Base-by-base conservation (phyloP, 768 basidiomycete species). In the Macrolepiota fuliginosa region DNA sequence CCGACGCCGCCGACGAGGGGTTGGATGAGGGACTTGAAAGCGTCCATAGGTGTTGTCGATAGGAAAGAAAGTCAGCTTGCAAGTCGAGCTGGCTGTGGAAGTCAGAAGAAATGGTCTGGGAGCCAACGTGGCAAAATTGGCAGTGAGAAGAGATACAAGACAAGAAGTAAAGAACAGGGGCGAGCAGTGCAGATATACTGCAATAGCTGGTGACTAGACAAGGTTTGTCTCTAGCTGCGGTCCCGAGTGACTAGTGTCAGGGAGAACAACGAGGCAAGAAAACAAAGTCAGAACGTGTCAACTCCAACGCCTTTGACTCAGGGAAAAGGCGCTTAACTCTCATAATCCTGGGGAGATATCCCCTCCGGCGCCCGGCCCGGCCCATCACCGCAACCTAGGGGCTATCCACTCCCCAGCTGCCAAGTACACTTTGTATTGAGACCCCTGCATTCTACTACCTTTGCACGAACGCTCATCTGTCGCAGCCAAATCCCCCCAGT, bases 1-100 rank as follows among this genome's bases (percentile, higher is more conserved):
- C 84, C 87, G 70, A 81, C 84, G 74, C 86, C 85, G 75, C 86
- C 87, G 67, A 90, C 86, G 72, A 92, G 86, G 63, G 90, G 90
- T 70, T 89, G 87, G 58, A 91, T 83, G 72, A 92, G 85, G 56
- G 89, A 91, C 77, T 87, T 90, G 78, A 92, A 79, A 63, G 83
- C 86, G 79, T 92, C 90, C 90, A 92, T 92, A 50, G 25, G 10
- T 27, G 15, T 57, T 39, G 45, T 25, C 17, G 27, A 13, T 35
- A 29, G 32, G 29, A n/a, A 53, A 32, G 6, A 37, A 45, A 55
- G 53, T 61, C 60, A 61, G 60, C 53, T 61, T 61, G 53, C n/a
- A 27, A 15, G 36, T 47, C 12, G 52, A 29, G 53, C 49, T 52
- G 36, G 50, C 49, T 40, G 58, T 29, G 17, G 42, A 7, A 32